Evolutionary conservation across 768 basidiomycete genomes (phyloP).

Genomic region (Lactarius indigo): DNA sequence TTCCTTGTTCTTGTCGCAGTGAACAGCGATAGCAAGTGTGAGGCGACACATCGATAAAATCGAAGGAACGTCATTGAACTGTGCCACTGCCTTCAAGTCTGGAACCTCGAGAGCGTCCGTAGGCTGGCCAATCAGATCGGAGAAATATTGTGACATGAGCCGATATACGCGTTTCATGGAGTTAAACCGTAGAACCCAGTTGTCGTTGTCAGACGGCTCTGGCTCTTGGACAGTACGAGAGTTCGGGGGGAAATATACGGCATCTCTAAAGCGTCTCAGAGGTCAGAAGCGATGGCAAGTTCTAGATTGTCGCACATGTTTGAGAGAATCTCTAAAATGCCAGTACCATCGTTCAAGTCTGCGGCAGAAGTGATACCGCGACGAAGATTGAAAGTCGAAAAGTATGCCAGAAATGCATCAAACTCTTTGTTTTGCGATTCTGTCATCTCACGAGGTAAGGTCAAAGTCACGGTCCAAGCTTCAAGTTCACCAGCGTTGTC

Average conservation of each 20-base stretch:
- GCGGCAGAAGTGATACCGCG: slow-evolving; percentile 57
- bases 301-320: slow-evolving; percentile 54
- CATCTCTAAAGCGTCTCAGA: slow-evolving; percentile 51
- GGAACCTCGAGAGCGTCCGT: slow-evolving; percentile 79
- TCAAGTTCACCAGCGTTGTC: background rate
- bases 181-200: slow-evolving; percentile 86
- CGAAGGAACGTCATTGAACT: slow-evolving; percentile 62
- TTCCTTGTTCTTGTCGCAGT: slow-evolving; percentile 83
- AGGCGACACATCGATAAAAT: slow-evolving; percentile 75
- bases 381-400: slow-evolving; percentile 65
- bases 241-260: slow-evolving; percentile 69
- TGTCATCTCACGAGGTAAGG: slow-evolving; percentile 21
- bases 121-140: slow-evolving; percentile 78
- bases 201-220: slow-evolving; percentile 79
- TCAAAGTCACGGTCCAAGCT: background rate
- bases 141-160: slow-evolving; percentile 84
- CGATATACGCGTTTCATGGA: slow-evolving; percentile 82
- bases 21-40: slow-evolving; percentile 82
- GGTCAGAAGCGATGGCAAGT: slow-evolving; percentile 3
- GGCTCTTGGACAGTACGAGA: slow-evolving; percentile 55
- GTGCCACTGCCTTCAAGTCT: slow-evolving; percentile 81
- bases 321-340: slow-evolving; percentile 70
- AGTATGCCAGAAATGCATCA: slow-evolving; percentile 79
- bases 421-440: slow-evolving; percentile 57
- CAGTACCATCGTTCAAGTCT: slow-evolving; percentile 79